Evolutionary conservation across 2,329 filamentous ascomycete species (phyloP), one percentile per base, ranked within the genome.

Genomic region (Grosmannia clavigera): DNA sequence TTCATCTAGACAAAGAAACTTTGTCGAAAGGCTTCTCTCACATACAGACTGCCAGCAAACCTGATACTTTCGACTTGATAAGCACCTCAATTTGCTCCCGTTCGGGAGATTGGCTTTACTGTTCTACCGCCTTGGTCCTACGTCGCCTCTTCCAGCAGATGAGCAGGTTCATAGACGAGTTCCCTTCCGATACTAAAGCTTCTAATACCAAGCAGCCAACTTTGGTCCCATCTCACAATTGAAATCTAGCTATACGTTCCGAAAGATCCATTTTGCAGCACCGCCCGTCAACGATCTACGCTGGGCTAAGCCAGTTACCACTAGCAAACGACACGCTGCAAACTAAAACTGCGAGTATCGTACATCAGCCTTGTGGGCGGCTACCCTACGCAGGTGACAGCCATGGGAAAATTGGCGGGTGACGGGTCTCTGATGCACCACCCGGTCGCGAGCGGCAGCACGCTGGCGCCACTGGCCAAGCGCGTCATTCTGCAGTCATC

Each of bases 401-500:
- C 76, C 5, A 76, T 76, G 71, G 79, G 78, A 2, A 75, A 80
- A 63, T 79, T 75, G 10, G 78, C 78, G 0, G 78, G 79, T 1
- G 79, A 76, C 1, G 74, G 75, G 1, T 78, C 75, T 5, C 75
- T 81, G 57, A 64, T 79, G 56, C 76, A 80, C 59, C 78, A 80
- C 58, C 68, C 81, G 10, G 72, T 75, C n/a, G 72, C 73, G 0
- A 67, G 75, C 29, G 73, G 74, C 1, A 77, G 77, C 2, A 69
- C 67, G 5, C 66, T 71, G 19, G 70, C 77, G 54, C 76, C 77
- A 1, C 67, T 76, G 1, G 80, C 80, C 67, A 58, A 59, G 5
- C 65, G 63, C 11, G 70, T 67, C 53, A 68, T 74, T 31, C 57
- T 72, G 9, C 70, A 72, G 57, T 71, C 69, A 10, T 70, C 71